Base-by-base conservation (phyloP, 1,284 basidiomycete species). In the Boletellus sp. region DNA sequence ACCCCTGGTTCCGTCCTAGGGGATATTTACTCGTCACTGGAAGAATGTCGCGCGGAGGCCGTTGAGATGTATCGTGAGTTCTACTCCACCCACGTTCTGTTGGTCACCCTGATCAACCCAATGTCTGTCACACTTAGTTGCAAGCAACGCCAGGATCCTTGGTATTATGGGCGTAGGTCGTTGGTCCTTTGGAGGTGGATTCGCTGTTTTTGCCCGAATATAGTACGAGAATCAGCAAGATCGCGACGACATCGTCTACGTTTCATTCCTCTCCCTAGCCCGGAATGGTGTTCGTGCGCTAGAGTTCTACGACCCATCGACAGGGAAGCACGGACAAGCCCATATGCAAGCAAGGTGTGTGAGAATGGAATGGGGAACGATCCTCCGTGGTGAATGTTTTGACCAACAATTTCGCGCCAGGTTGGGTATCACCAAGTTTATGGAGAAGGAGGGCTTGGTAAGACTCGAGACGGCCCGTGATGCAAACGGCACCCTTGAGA, bases 281-380 rank as follows among this genome's bases (percentile, higher is more conserved):
- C 81, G 89, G n/a, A 84, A 82, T 33, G 91, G 91, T 53, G 69
- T 93, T 19, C 78, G 85, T 39, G 90, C 82, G 2, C 76, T 94
- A 39, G 89, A 93, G 68, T 91, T 78, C 67, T 94, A 89, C 58
- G 89, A 94, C 63, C 90, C 91, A 24, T 73, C 71, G 26, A 87
- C 83, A 8, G 74, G 83, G 67, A 91, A 91, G 69, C 91, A 93
- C 62, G 89, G 91, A 18, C 91, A 93, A 65, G 91, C 91, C n/a
- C 91, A 93, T 64, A 93, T 93, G 91, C 90, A 89, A 69, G 89
- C 86, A 47, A 81, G 87, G 86, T 88, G 65, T 43, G 72, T 45
- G 35, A 39, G 37, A n/a, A n/a, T n/a, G n/a, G n/a, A n/a, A n/a
- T n/a, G 7, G 13, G 10, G 39, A 32, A 28, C 16, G n/a, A 1